These are phyloP conservation scores for Acanthamoeba sp. DNA, from an alignment of 208 protist species.

Conservation along the genomic window DNA sequence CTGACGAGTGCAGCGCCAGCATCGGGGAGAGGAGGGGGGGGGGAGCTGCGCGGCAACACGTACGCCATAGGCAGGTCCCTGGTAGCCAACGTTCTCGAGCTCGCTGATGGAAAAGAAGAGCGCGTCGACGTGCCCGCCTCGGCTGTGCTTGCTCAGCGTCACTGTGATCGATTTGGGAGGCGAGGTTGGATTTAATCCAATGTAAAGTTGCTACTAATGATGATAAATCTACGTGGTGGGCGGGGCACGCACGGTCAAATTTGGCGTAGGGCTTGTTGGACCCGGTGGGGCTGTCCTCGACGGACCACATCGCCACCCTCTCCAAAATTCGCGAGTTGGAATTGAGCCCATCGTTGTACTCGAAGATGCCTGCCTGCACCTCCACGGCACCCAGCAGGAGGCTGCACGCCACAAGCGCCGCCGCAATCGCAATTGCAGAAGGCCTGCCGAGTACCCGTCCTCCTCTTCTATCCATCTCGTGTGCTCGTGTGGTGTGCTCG, in stretches of 20 bases:
- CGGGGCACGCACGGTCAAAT: constrained; percentile 15
- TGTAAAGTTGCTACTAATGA: not conserved
- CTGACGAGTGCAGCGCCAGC: too few species aligned
- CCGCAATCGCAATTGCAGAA: too few species aligned
- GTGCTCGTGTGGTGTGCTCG: too few species aligned
- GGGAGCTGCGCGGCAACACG: too few species aligned
- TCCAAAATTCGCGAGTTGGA: constrained; percentile 11
- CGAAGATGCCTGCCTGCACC: constrained; percentile 25
- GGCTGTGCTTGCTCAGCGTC: constrained; percentile 3
- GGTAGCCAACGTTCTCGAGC: constrained; percentile 47
- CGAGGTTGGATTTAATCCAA: not conserved
- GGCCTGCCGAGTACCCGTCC: too few species aligned
- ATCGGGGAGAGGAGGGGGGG: too few species aligned
- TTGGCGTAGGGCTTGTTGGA: not conserved
- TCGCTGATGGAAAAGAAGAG: constrained; percentile 52
- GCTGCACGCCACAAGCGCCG: not conserved
- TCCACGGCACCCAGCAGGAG: not conserved
- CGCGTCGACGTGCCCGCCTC: constrained; percentile 48
- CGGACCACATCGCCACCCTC: constrained; percentile 60
- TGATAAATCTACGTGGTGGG: not conserved
- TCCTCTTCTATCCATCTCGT: too few species aligned
- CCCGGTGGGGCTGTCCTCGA: not conserved
- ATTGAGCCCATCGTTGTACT: constrained; percentile 1
- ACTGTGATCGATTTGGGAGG: not conserved
- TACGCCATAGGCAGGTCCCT: constrained; percentile 10